These are phyloP conservation scores for Bryoerythrophyllum caledonicum DNA, from an alignment of 225 moss, liverwort and hornwort species.

Conservation along the genomic window DNA sequence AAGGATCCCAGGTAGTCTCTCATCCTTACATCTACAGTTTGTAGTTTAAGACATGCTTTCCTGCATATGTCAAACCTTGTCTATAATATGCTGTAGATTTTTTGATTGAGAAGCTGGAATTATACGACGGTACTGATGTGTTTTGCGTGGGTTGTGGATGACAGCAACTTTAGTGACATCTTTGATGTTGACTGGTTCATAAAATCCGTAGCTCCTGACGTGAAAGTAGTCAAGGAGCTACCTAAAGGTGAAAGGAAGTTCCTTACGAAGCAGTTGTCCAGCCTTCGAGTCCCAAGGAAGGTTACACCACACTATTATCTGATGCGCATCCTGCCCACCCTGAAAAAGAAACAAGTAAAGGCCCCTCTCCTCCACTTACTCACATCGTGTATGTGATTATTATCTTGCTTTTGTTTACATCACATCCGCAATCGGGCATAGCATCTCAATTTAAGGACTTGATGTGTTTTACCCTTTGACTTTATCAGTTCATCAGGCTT, in stretches of 20 bases:
- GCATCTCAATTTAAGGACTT: not conserved
- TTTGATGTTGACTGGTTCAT: conserved; percentile 94
- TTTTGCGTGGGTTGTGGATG: conserved; percentile 29
- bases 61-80: not conserved
- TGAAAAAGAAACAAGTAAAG: conserved; percentile 79
- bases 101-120: not conserved
- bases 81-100: not conserved
- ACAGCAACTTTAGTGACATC: conserved; percentile 95
- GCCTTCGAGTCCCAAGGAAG: conserved; percentile 78
- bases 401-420: conserved; percentile 4
- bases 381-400: not conserved
- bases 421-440: not conserved
- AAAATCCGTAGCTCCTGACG: conserved; percentile 74
- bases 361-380: not conserved
- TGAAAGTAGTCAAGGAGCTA: conserved; percentile 76
- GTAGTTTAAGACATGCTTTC: not conserved
- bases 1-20: conserved; percentile 70
- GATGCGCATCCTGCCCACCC: conserved; percentile 63
- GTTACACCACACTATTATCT: conserved; percentile 80
- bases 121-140: conserved; percentile 8
- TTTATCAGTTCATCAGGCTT: conserved; percentile 70
- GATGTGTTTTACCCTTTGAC: conserved; percentile 6
- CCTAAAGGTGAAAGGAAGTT: conserved; percentile 41
- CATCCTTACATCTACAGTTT: not conserved
- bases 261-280: conserved; percentile 53